A percentile compares a stretch with the other conserved stretches of the same genome.
Conservation (phyloP, 2,329 filamentous ascomycete species). For the Fusarium hainanense region DNA sequence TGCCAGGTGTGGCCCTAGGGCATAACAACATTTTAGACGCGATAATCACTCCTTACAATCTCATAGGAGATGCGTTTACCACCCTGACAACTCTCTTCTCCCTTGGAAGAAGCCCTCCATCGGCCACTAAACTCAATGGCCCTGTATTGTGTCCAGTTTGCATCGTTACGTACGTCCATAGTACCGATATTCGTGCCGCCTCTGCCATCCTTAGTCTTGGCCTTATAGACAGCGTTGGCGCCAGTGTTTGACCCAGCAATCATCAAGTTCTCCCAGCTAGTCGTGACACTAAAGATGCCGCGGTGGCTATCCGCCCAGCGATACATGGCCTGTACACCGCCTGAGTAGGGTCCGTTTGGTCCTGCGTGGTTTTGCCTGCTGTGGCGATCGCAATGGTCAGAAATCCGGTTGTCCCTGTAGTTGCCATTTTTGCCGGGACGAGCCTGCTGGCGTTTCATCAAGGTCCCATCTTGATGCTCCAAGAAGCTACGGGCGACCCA, state of each 20-base stretch:
- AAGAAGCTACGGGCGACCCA: background rate
- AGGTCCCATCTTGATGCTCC: background rate
- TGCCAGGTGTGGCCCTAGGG: background rate
- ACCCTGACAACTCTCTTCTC: background rate
- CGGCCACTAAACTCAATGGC: background rate
- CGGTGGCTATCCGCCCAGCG: fast-evolving
- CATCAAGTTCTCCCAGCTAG: background rate
- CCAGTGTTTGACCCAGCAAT: background rate
- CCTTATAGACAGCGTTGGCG: background rate
- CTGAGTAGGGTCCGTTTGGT: background rate
- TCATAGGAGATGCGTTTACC: background rate
- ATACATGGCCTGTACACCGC: background rate
- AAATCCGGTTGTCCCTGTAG: fast-evolving
- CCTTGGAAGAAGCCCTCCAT: background rate
- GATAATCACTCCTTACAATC: background rate
- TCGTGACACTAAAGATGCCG: fast-evolving
- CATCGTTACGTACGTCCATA: background rate
- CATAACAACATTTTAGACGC: background rate
- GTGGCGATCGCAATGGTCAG: background rate
- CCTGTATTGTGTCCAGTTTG: background rate
- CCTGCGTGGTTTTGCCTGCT: background rate
- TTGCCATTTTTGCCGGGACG: background rate
- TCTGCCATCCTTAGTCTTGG: background rate
- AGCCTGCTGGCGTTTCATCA: background rate
- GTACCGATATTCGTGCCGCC: background rate